Percentiles rank a stretch among this genome's conserved stretches.
Conservation (phyloP, 306 rosid genomes). For the Vicia villosa region DNA sequence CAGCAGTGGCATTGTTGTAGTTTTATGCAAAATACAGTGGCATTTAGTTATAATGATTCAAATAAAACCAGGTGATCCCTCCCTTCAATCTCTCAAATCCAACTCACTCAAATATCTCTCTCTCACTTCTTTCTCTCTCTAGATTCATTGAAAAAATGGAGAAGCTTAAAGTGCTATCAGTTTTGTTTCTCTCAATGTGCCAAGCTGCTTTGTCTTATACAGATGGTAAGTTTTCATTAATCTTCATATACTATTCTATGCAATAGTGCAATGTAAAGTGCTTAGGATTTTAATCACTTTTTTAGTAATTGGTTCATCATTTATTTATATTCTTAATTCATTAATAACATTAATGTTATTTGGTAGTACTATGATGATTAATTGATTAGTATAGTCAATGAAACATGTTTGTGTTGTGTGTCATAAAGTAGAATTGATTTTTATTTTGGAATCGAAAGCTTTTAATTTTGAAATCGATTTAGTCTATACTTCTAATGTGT, state of each 20-base stretch:
- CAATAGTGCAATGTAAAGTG: background rate
- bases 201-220: conserved; percentile 42
- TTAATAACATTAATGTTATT: background rate
- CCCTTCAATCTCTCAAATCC: conserved; percentile 27
- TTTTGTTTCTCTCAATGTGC: conserved; percentile 50
- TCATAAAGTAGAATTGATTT: no score
- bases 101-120: background rate
- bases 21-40: conserved; percentile 37
- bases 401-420: background rate
- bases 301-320: background rate
- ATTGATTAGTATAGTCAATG: background rate
- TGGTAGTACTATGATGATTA: background rate
- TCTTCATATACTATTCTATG: background rate
- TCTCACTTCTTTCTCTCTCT: background rate
- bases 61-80: conserved; percentile 47
- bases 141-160: conserved; percentile 44
- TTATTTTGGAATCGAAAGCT: background rate
- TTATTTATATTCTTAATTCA: background rate
- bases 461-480: no score
- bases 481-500: no score
- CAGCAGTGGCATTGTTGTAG: conserved; percentile 51
- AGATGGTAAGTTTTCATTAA: conserved; percentile 47
- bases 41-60: conserved; percentile 32
- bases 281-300: background rate
- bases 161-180: conserved; percentile 42